Conservation (phyloP, 805 yeast genomes). For the Starmerella khaoyaiensis region DNA sequence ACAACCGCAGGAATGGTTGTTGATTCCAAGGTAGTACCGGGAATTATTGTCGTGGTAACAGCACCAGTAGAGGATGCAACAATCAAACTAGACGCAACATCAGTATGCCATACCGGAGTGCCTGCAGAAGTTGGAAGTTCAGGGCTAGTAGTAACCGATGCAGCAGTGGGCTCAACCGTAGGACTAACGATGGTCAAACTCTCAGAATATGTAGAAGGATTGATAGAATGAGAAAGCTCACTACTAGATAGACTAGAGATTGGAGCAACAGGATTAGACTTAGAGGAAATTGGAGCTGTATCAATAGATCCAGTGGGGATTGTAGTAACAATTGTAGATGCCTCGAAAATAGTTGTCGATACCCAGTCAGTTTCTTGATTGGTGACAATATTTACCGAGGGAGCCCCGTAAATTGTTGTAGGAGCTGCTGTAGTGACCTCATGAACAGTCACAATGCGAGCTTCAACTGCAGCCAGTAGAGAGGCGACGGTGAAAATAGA, state of each 20-base stretch:
- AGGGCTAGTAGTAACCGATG: conserved; percentile 1
- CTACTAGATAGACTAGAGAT: conserved; percentile 24
- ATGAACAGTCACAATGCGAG: conserved; percentile 18
- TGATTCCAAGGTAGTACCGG: conserved; percentile 7
- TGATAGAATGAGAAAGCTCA: conserved; percentile 23
- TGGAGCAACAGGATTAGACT: conserved; percentile 28
- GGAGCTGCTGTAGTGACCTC: conserved; percentile 17
- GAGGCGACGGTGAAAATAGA: conserved; percentile 1
- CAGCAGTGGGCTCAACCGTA: neutral
- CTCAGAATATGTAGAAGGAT: conserved; percentile 26
- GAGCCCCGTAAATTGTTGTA: conserved; percentile 10
- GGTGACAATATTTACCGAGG: conserved; percentile 15
- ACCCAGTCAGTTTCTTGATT: conserved; percentile 13
- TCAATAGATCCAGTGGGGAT: conserved; percentile 26
- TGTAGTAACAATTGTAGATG: conserved; percentile 25
- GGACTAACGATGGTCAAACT: conserved; percentile 10
- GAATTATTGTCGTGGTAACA: neutral
- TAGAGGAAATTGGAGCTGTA: conserved; percentile 25
- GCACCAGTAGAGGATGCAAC: neutral
- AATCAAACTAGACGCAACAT: neutral
- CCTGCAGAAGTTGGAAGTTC: neutral
- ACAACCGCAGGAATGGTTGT: conserved; percentile 5
- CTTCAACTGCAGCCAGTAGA: conserved; percentile 11
- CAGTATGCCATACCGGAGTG: neutral
- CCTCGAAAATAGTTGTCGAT: conserved; percentile 25